phyloP scores from a whole-genome alignment of 306 rosid genomes.

The Dryas octopetala region DNA sequence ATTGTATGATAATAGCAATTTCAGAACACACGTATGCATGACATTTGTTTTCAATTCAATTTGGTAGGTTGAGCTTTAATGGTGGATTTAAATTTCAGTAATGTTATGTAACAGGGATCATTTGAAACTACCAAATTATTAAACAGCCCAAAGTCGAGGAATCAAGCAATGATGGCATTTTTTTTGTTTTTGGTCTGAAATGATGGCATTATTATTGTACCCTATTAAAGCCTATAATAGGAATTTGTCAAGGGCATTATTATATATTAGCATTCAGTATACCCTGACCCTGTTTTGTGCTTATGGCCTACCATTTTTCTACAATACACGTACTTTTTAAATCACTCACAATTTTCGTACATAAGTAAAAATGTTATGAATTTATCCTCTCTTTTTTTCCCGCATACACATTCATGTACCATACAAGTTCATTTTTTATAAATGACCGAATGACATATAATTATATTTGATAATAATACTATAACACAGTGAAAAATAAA shows the following conservation, averaged over 20 bases:
- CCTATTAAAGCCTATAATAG: no score
- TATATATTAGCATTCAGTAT: neutral
- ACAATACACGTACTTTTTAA: no score
- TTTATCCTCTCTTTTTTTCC: no score
- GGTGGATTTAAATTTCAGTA: neutral
- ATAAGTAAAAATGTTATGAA: no score
- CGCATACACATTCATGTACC: no score
- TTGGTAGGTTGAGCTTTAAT: neutral
- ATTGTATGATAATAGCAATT: neutral
- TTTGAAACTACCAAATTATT: neutral
- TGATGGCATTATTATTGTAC: neutral
- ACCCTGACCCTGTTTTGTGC: neutral
- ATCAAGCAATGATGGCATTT: neutral
- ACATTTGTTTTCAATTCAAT: neutral
- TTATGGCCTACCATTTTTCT: no score
- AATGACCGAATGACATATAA: no score
- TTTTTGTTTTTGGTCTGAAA: no score
- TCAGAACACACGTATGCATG: neutral
- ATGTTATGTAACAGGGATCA: neutral
- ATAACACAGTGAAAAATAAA: no score
- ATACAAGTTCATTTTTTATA: no score
- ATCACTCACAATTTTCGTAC: no score
- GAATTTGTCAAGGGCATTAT: neutral
- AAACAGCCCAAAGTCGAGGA: neutral
- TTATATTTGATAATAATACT: no score